Evolutionary conservation across 2,329 filamentous ascomycete species (phyloP).

Genomic region (Arthrobotrys musiformis): DNA sequence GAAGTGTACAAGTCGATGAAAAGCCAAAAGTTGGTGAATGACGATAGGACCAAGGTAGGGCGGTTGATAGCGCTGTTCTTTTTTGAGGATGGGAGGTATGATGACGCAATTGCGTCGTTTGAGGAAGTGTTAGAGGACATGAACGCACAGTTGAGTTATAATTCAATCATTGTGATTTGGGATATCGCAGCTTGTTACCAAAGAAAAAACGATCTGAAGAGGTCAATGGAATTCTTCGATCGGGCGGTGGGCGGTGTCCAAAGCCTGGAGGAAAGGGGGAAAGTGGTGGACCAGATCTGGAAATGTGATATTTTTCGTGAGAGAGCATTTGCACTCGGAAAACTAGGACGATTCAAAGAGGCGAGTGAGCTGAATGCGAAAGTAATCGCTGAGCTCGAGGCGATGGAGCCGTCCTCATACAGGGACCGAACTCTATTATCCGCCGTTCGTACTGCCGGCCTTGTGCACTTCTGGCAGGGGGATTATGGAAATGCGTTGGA

Average conservation of each 20-base stretch:
- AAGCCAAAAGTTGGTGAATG: neutral
- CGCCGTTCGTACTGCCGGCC: neutral
- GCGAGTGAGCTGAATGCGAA: conserved; percentile 22
- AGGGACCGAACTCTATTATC: no score
- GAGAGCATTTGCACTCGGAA: neutral
- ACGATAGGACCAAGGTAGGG: neutral
- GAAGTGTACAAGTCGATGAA: neutral
- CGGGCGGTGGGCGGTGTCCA: neutral
- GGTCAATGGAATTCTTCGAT: neutral
- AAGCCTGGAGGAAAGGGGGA: neutral
- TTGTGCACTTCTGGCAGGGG: neutral
- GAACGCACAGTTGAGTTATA: neutral
- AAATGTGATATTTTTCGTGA: neutral
- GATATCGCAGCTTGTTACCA: neutral
- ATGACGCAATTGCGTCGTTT: neutral
- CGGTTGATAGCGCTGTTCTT: neutral
- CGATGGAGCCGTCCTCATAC: neutral
- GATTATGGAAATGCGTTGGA: neutral
- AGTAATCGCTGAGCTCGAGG: conserved; percentile 35
- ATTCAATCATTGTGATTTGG: neutral
- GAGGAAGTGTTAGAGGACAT: neutral
- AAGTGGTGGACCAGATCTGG: neutral
- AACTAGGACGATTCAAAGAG: conserved; percentile 25
- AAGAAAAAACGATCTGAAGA: neutral
- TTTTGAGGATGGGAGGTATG: neutral